Base-by-base conservation (phyloP, 257 asterid genomes). In the Scutellaria baicalensis region DNA sequence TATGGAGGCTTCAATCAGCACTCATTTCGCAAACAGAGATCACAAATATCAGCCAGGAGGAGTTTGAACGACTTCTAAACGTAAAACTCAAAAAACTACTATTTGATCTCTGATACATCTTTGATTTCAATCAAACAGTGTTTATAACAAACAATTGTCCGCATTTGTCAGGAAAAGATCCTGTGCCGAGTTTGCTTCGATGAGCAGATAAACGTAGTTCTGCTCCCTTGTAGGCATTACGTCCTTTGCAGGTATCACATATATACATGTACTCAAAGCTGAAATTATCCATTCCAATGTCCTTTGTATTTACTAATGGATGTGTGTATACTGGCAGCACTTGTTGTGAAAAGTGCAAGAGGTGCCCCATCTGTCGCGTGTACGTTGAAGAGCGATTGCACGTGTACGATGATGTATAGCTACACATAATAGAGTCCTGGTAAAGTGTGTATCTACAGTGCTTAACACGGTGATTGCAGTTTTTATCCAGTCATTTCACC, bases 121-220 rank as follows among this genome's bases (percentile, higher is more conserved):
- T 9, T 50, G n/a, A 17, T 3, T 12, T 9, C 20, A 38, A 43
- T 57, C 47, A 21, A 44, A 31, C 43, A 12, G 27, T 27, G 33
- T 49, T 58, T 17, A 63, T 72, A 59, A 80, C 35, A 6, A 70
- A 16, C 66, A 31, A 9, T 43, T 72, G 20, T 67, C 67, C 43
- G 47, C 23, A n/a, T 31, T 75, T 73, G 61, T 66, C 88, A 90
- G 98, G 97, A 93, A 79, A 93, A 87, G 70, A 82, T 93, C 44
- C 89, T 93, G 21, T 93, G 98, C 61, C 86, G 97, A 59, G 83
- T 93, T 78, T 91, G 99, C 83, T 93, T 91, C n/a, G 97, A 89
- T 48, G 91, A 84, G 66, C 89, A 89, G 44, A 89, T 89, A 84
- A 89, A 81, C 20, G 81, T 87, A 3, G 95, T 93, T 54, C 86